Base-by-base conservation (phyloP, 306 rosid genomes). In the Ammopiptanthus mongolicus region DNA sequence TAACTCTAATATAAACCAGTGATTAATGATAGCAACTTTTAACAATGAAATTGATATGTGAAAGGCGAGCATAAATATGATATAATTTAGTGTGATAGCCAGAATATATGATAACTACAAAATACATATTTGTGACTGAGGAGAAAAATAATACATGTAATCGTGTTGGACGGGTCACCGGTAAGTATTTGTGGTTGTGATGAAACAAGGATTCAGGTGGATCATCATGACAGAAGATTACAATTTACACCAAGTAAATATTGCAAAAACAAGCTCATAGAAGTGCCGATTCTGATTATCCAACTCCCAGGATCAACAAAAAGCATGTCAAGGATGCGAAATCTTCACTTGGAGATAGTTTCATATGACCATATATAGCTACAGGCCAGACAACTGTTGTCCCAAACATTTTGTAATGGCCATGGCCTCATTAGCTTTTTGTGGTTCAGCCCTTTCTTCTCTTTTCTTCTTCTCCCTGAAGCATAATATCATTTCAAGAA, bases 401-500 rank as follows among this genome's bases (percentile, higher is more conserved):
- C 89, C 97, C 87, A 83, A 50, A 61, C 95, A 91, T 81, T 84
- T 87, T 48, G 86, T 71, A 61, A 95, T n/a, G 8, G 93, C 91
- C 78, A 95, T 10, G 8, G 96, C 91, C 78, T 89, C 97, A 64
- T 81, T 90, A 51, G 97, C 93, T 81, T 82, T 86, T 61, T 81
- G 90, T 14, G 91, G 80, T 76, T 78, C 96, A 6, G 50, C 51
- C 83, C 99, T 84, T 85, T 90, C 97, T 78, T 86, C 92, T 63
- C 85, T 81, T 82, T 92, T 92, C 82, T 92, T 90, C 90, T 95
- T 92, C 88, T 95, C 97, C 89, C 99, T 95, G 91, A 65, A 80
- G 57, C 80, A 82, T 83, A 42, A 73, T 53, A 58, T 72, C 41
- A 76, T 18, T 5, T 41, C 73, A 71, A 33, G 19, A 5, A 60